Evolutionary conservation across 768 basidiomycete genomes (phyloP).

Genomic region (Hydnomerulius pinastri): DNA sequence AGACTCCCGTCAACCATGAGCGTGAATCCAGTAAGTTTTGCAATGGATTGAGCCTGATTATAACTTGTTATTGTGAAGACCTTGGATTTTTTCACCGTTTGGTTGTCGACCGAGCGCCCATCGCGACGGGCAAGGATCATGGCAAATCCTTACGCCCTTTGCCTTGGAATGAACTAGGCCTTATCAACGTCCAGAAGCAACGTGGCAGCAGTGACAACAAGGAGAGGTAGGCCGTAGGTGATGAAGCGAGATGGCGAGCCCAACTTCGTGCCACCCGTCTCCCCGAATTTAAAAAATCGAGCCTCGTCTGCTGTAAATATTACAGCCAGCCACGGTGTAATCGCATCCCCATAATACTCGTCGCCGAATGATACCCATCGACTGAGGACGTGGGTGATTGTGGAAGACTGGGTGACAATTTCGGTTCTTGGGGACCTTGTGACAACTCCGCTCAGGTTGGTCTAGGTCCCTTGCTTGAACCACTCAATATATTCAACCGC

Average conservation of each 20-base stretch:
- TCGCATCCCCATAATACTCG: neutral
- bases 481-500: neutral
- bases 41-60: neutral
- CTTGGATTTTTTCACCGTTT: slow-evolving; percentile 4
- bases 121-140: neutral
- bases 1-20: neutral
- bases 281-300: neutral
- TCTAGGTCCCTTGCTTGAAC: neutral
- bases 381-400: neutral
- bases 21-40: neutral
- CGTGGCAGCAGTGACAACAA: neutral
- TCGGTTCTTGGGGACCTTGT: neutral
- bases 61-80: neutral
- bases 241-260: neutral
- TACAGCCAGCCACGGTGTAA: neutral
- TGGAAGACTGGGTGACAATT: neutral
- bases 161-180: neutral
- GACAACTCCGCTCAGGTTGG: neutral
- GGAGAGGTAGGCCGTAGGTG: neutral
- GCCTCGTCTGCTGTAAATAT: neutral
- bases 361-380: neutral
- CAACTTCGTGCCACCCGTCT: neutral
- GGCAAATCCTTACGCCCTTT: neutral
- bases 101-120: neutral
- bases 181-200: neutral